Percentiles rank a stretch among this genome's conserved stretches.
Conservation (phyloP, 2,329 filamentous ascomycete species). For the Coniella lustricola region DNA sequence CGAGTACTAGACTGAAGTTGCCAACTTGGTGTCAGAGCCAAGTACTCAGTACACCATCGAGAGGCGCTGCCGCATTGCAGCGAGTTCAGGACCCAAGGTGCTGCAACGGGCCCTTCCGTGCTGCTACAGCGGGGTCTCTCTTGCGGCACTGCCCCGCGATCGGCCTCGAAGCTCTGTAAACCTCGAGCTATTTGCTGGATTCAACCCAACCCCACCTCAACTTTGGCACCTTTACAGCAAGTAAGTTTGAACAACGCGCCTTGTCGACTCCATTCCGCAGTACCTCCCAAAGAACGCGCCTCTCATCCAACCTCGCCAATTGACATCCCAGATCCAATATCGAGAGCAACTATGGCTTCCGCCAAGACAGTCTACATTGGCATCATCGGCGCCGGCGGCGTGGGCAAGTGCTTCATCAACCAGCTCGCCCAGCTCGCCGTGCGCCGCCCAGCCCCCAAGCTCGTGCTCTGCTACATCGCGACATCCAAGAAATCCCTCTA, state of each 20-base stretch:
- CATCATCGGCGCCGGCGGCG: slow-evolving; percentile 68
- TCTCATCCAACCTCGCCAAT: neutral
- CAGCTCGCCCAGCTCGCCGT: slow-evolving; percentile 66
- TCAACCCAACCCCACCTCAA: slow-evolving; percentile 18
- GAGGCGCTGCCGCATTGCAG: too few relatives aligned
- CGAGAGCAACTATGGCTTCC: slow-evolving; percentile 20
- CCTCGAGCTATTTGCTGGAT: slow-evolving; percentile 17
- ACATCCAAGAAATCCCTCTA: slow-evolving; percentile 80
- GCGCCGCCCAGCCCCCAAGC: slow-evolving; percentile 60
- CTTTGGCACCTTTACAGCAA: neutral
- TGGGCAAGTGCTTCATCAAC: slow-evolving; percentile 82
- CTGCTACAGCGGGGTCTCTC: neutral
- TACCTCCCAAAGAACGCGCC: neutral
- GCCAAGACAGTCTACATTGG: slow-evolving; percentile 34
- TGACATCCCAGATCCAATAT: neutral
- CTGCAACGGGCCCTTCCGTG: slow-evolving; percentile 6
- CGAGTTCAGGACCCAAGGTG: neutral
- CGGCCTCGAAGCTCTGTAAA: slow-evolving; percentile 19
- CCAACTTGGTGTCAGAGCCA: neutral
- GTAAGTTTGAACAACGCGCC: neutral
- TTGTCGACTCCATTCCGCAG: neutral
- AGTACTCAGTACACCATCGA: neutral
- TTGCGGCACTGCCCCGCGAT: slow-evolving; percentile 21
- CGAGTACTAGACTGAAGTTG: neutral
- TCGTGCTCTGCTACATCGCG: slow-evolving; percentile 77